phyloP scores from a whole-genome alignment of 164 flowering plant species.

The Warburgia ugandensis region DNA sequence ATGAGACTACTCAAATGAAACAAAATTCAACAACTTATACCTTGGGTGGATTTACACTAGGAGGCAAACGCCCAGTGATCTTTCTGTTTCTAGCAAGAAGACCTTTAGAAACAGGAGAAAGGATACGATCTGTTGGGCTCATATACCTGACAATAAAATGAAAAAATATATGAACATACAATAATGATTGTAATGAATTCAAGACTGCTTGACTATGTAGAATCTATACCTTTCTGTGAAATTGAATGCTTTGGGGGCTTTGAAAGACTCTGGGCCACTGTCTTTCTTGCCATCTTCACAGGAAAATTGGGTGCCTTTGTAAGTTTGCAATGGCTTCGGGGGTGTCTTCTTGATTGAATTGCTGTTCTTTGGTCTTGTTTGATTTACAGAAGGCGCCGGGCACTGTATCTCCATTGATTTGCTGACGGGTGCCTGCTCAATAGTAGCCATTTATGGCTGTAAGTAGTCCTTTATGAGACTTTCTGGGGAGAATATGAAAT shows the following conservation, averaged over 20 bases:
- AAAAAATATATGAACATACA: neutral
- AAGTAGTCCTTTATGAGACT: too few relatives aligned
- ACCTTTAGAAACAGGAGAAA: slow-evolving; percentile 71
- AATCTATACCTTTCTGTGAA: slow-evolving; percentile 54
- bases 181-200: neutral
- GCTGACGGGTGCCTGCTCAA: too few relatives aligned
- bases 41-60: slow-evolving; percentile 32
- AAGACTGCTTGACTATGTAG: too few relatives aligned
- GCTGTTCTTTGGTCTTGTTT: too few relatives aligned
- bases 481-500: too few relatives aligned
- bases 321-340: slow-evolving; percentile 8
- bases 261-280: slow-evolving; percentile 41
- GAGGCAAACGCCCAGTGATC: slow-evolving; percentile 31
- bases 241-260: slow-evolving; percentile 54
- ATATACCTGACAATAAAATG: slow-evolving; percentile 35
- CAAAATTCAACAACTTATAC: neutral
- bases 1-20: neutral
- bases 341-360: slow-evolving; percentile 13
- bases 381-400: too few relatives aligned
- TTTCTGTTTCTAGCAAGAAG: slow-evolving; percentile 57
- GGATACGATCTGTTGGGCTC: slow-evolving; percentile 74
- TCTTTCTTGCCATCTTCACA: slow-evolving; percentile 20
- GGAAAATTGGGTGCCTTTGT: slow-evolving; percentile 9
- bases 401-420: too few relatives aligned
- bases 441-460: too few relatives aligned